These are phyloP conservation scores for Lodderomyces theae DNA, from an alignment of 1,139 yeast species.

Conservation along the genomic window DNA sequence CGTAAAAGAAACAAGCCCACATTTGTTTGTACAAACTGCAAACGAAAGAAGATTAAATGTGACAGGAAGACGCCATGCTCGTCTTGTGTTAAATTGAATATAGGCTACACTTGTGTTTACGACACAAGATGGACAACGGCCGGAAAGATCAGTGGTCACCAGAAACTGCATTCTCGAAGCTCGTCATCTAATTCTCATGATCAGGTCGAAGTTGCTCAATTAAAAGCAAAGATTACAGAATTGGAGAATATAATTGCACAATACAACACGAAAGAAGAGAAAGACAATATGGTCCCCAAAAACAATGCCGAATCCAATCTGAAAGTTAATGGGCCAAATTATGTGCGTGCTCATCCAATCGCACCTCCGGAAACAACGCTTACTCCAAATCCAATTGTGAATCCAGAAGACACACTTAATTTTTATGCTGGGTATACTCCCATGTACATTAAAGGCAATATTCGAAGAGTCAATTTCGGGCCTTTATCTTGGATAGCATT, in stretches of 20 bases:
- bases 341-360: constrained; percentile 2
- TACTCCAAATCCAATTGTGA: constrained; percentile 26
- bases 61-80: constrained; percentile 29
- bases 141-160: not conserved
- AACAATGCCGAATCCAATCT: not conserved
- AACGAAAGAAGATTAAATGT: constrained; percentile 29
- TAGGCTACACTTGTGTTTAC: constrained; percentile 21
- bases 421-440: constrained; percentile 32
- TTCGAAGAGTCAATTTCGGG: constrained; percentile 32
- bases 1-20: constrained; percentile 22
- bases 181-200: not conserved
- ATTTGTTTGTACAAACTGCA: constrained; percentile 29
- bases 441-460: constrained; percentile 22
- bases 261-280: not conserved
- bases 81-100: constrained; percentile 23
- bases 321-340: too few species aligned
- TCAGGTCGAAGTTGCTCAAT: not conserved
- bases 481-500: constrained; percentile 41
- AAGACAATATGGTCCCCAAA: not conserved
- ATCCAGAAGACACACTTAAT: constrained; percentile 24
- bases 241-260: constrained; percentile 4
- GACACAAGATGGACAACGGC: constrained; percentile 13
- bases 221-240: constrained; percentile 7
- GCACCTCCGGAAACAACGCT: constrained; percentile 12
- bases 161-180: not conserved